A percentile compares a stretch with the other conserved stretches of the same genome.
Conservation (phyloP, 192 early-diverging fungal species). For the Coemansia nantahalensis region DNA sequence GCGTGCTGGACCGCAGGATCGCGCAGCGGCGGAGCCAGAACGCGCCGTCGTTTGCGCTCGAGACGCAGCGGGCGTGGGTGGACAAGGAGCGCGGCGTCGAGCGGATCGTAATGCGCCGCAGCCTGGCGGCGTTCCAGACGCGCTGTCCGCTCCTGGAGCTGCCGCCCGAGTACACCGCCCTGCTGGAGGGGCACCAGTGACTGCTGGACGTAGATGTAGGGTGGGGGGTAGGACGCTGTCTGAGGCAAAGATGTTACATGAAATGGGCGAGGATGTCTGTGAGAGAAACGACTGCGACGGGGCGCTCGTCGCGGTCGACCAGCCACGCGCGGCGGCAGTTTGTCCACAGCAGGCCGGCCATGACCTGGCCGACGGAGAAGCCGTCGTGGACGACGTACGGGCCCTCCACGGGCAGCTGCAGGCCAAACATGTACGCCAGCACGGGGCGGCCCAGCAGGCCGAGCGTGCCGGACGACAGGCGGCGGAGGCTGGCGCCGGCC, state of each 20-base stretch:
- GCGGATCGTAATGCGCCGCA: slow-evolving; percentile 67
- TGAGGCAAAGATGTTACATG: slow-evolving; percentile 5
- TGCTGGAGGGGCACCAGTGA: slow-evolving; percentile 37
- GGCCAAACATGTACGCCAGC: slow-evolving; percentile 43
- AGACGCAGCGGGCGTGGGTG: slow-evolving; percentile 63
- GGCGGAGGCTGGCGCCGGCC: slow-evolving; percentile 33
- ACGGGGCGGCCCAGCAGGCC: slow-evolving; percentile 46
- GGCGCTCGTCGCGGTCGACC: slow-evolving; percentile 32
- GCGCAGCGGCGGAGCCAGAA: slow-evolving; percentile 2
- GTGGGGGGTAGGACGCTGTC: too few relatives aligned
- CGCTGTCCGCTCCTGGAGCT: slow-evolving; percentile 63
- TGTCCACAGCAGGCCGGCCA: slow-evolving; percentile 45
- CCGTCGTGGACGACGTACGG: slow-evolving; percentile 39
- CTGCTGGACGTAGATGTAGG: too few relatives aligned
- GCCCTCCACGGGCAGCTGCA: slow-evolving; percentile 14
- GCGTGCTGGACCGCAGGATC: slow-evolving; percentile 52
- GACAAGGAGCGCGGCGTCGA: slow-evolving; percentile 67
- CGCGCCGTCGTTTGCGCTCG: slow-evolving; percentile 10
- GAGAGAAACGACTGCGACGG: slow-evolving; percentile 40
- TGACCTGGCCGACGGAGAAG: slow-evolving; percentile 47
- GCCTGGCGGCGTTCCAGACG: slow-evolving; percentile 63
- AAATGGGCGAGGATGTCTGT: slow-evolving; percentile 44
- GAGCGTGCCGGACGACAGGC: slow-evolving; percentile 18
- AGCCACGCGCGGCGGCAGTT: slow-evolving; percentile 50
- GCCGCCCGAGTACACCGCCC: slow-evolving; percentile 51